Evolutionary conservation across 2,329 filamentous ascomycete genomes (phyloP).

Genomic region (Rhynchosporium agropyri): DNA sequence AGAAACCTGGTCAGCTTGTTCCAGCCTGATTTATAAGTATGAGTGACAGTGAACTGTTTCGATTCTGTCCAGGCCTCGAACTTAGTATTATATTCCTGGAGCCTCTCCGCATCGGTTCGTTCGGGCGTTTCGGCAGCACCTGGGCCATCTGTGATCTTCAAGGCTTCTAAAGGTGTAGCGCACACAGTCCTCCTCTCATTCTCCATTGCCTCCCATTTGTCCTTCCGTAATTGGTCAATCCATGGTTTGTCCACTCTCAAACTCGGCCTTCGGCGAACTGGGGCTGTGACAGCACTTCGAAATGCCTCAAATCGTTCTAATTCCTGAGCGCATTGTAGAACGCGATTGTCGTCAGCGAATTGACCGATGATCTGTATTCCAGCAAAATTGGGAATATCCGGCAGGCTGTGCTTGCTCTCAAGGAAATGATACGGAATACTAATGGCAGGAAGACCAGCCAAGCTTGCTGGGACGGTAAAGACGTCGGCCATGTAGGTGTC

Average conservation of each 20-base stretch:
- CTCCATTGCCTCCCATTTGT: background rate
- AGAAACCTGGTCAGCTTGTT: too few relatives aligned
- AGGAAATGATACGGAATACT: conserved; percentile 66
- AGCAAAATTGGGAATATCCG: conserved; percentile 47
- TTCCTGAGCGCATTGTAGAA: conserved; percentile 59
- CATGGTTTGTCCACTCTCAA: background rate
- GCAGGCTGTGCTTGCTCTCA: conserved; percentile 38
- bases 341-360: conserved; percentile 71
- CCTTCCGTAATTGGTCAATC: background rate
- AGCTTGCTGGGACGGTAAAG: conserved; percentile 90
- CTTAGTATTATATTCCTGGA: too few relatives aligned
- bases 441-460: conserved; percentile 87
- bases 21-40: too few relatives aligned
- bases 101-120: too few relatives aligned
- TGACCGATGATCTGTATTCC: conserved; percentile 82
- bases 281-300: background rate
- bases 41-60: too few relatives aligned
- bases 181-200: background rate
- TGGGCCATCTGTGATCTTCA: too few relatives aligned
- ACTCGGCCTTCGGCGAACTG: background rate
- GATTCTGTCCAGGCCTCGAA: too few relatives aligned
- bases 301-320: conserved; percentile 21
- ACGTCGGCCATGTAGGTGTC: conserved; percentile 91
- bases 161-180: background rate
- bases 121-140: too few relatives aligned